These are phyloP conservation scores for Herpetomonas muscarum DNA, from an alignment of 208 protist genomes.

Conservation along the genomic window DNA sequence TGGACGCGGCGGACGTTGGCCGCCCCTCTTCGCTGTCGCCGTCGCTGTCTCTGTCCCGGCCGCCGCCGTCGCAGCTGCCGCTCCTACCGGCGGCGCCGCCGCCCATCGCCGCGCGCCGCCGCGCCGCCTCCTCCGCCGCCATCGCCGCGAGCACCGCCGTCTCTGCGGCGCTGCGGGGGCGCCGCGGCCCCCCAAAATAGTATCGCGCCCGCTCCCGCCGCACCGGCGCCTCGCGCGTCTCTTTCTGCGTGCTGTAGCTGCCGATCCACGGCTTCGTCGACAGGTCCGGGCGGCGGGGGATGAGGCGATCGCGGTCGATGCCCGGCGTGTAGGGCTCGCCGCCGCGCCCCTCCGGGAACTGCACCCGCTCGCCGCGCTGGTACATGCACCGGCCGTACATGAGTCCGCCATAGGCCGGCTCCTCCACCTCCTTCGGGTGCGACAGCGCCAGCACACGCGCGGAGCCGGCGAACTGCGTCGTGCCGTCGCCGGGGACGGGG, in stretches of 20 bases:
- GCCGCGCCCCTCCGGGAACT: conserved; percentile 46
- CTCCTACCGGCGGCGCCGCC: background rate
- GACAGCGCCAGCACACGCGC: conserved; percentile 41
- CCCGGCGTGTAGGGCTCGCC: conserved; percentile 55
- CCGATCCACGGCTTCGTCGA: conserved; percentile 44
- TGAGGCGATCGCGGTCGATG: conserved; percentile 78
- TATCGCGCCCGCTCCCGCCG: conserved; percentile 21
- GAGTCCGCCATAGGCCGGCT: conserved; percentile 17
- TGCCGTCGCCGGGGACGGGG: conserved; percentile 10
- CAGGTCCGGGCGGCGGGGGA: conserved; percentile 40
- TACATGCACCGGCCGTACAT: conserved; percentile 52
- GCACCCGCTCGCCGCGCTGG: conserved; percentile 22
- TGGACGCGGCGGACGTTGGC: conserved; percentile 26
- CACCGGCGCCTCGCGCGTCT: conserved; percentile 7
- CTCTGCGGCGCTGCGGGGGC: background rate
- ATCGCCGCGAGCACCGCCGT: conserved; percentile 1
- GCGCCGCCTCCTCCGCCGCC: conserved; percentile 5
- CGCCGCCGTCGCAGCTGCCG: background rate
- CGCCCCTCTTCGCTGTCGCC: conserved; percentile 1
- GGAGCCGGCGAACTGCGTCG: conserved; percentile 11
- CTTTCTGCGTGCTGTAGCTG: conserved; percentile 60
- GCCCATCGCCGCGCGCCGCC: conserved; percentile 4
- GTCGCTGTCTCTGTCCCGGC: background rate
- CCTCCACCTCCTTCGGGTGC: conserved; percentile 27
- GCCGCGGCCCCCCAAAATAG: conserved; percentile 9